Percentiles rank a stretch among this genome's conserved stretches.
Evolutionary conservation across 1,284 basidiomycete species (phyloP).

Genomic region (Ceratobasidium sp.): DNA sequence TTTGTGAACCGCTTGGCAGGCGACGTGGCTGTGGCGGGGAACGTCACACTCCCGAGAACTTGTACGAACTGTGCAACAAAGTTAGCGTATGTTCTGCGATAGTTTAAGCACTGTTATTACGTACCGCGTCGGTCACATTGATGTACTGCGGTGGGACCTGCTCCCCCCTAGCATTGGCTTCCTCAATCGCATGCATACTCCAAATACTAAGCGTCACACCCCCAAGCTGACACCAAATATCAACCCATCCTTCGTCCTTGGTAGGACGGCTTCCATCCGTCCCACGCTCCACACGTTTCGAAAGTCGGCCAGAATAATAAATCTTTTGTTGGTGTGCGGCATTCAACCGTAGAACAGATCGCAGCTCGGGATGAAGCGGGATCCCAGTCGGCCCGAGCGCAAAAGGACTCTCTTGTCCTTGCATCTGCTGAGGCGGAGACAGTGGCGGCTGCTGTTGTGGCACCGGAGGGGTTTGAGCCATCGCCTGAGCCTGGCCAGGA

Average conservation of each 20-base stretch:
- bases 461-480: background rate
- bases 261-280: slow-evolving; percentile 79
- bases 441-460: slow-evolving; percentile 4
- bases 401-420: slow-evolving; percentile 11
- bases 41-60: slow-evolving; percentile 78
- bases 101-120: slow-evolving; percentile 54
- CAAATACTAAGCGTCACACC: slow-evolving; percentile 93
- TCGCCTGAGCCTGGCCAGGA: background rate
- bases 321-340: slow-evolving; percentile 80
- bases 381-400: slow-evolving; percentile 41
- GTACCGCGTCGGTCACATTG: slow-evolving; percentile 87
- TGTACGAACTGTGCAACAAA: slow-evolving; percentile 71
- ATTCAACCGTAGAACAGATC: slow-evolving; percentile 76
- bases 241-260: slow-evolving; percentile 87
- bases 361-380: slow-evolving; percentile 78
- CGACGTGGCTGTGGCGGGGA: slow-evolving; percentile 64
- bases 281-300: slow-evolving; percentile 77
- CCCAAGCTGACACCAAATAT: slow-evolving; percentile 94
- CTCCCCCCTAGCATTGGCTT: slow-evolving; percentile 80
- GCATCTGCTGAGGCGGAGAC: background rate
- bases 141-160: slow-evolving; percentile 89
- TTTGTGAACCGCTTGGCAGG: slow-evolving; percentile 75
- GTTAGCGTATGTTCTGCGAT: background rate
- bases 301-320: slow-evolving; percentile 84
- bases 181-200: slow-evolving; percentile 87